phyloP scores from a whole-genome alignment of 441 rosid genomes.

The Cnidoscolus chayamansa region DNA sequence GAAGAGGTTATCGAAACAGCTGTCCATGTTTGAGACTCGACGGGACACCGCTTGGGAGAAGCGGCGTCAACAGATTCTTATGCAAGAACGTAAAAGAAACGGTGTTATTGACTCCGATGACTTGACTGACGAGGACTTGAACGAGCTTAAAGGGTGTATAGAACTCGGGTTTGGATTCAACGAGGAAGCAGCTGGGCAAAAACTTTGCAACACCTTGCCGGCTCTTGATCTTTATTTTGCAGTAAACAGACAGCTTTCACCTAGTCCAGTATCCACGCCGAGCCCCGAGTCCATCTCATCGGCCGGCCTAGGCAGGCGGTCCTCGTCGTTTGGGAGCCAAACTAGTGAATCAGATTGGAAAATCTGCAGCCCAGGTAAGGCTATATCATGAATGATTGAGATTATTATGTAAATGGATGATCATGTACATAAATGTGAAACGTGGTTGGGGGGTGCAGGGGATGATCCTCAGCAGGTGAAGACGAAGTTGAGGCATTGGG shows the following conservation, averaged over 20 bases:
- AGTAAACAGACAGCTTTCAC: slow-evolving; percentile 69
- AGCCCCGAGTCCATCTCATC: slow-evolving; percentile 43
- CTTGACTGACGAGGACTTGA: slow-evolving; percentile 80
- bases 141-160: slow-evolving; percentile 89
- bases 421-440: background rate
- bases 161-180: slow-evolving; percentile 95
- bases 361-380: slow-evolving; percentile 68
- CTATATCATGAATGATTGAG: too few species aligned
- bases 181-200: slow-evolving; percentile 64
- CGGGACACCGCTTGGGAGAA: slow-evolving; percentile 85
- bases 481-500: slow-evolving; percentile 94
- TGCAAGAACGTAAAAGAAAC: slow-evolving; percentile 41
- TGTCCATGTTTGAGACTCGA: slow-evolving; percentile 69
- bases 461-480: slow-evolving; percentile 87
- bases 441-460: slow-evolving; percentile 36
- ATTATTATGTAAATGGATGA: too few species aligned
- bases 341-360: slow-evolving; percentile 67
- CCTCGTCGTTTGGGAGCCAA: slow-evolving; percentile 66
- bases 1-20: slow-evolving; percentile 70
- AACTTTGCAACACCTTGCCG: slow-evolving; percentile 70
- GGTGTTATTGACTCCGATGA: slow-evolving; percentile 30
- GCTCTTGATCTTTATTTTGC: slow-evolving; percentile 94
- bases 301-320: slow-evolving; percentile 33
- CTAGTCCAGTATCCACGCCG: slow-evolving; percentile 67
- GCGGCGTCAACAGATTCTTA: slow-evolving; percentile 63